phyloP scores from a whole-genome alignment of 2,329 filamentous ascomycete species.

The Macroventuria anomochaeta region DNA sequence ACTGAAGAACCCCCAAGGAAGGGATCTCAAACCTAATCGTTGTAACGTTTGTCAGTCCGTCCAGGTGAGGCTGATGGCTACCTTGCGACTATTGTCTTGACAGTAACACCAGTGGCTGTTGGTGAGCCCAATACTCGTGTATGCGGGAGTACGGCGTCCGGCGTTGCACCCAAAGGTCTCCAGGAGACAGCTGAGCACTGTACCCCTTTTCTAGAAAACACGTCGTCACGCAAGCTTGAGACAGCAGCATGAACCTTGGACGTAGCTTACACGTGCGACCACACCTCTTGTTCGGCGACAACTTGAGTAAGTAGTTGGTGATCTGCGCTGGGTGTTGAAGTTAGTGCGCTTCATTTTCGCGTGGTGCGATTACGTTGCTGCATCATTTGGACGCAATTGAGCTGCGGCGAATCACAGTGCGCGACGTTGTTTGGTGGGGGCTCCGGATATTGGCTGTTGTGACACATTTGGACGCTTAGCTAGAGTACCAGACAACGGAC shows the following conservation, averaged over 20 bases:
- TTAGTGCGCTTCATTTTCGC: background rate
- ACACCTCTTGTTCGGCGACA: background rate
- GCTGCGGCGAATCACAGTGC: constrained; percentile 3
- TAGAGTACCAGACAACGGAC: constrained; percentile 5
- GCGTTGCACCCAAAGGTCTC: background rate
- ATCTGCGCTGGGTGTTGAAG: constrained; percentile 4
- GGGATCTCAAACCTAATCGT: background rate
- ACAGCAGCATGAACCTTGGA: background rate
- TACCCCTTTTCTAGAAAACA: background rate
- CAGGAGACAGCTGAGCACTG: background rate
- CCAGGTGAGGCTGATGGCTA: constrained; percentile 2
- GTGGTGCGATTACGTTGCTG: background rate
- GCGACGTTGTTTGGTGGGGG: constrained; percentile 1
- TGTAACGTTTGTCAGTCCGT: background rate
- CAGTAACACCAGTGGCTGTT: background rate
- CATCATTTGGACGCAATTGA: constrained; percentile 3
- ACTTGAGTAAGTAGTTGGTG: constrained; percentile 8
- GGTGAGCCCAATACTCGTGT: constrained; percentile 2
- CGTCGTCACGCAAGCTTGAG: constrained; percentile 1
- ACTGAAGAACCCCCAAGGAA: background rate
- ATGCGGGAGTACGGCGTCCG: background rate
- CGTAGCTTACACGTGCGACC: background rate
- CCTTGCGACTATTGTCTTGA: background rate
- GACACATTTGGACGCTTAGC: constrained; percentile 7
- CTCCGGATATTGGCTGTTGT: constrained; percentile 10